Conservation (phyloP, 2,329 filamentous ascomycete species). For the Plenodomus lindquistii region DNA sequence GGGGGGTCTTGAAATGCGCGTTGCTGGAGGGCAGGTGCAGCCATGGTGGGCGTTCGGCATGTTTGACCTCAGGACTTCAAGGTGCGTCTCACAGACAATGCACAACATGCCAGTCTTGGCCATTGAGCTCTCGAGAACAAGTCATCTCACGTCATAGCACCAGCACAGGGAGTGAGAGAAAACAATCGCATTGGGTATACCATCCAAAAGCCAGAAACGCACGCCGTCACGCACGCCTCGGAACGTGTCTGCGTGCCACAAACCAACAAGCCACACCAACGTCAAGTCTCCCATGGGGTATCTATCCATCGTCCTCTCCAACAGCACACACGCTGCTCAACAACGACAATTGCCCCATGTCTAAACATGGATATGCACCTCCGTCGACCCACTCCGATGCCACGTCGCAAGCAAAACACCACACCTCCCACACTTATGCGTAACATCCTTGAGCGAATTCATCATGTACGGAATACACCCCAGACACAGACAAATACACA, state of each 20-base stretch:
- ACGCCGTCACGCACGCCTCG: no score
- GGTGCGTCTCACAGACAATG: no score
- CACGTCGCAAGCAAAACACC: conserved; percentile 52
- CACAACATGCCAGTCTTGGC: no score
- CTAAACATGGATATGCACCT: conserved; percentile 49
- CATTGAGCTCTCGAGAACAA: no score
- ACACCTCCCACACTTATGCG: conserved; percentile 55
- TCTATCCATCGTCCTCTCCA: conserved; percentile 2
- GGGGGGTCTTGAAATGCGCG: not conserved
- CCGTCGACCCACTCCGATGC: conserved; percentile 54
- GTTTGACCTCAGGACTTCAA: not conserved
- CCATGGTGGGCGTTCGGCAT: no score
- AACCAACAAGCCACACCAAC: not conserved
- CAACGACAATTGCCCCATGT: not conserved
- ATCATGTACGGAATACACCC: conserved; percentile 56
- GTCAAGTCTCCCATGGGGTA: not conserved
- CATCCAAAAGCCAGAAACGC: not conserved
- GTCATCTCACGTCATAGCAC: no score
- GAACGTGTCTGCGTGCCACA: not conserved
- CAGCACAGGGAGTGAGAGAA: no score
- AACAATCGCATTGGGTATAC: no score
- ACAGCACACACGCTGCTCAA: not conserved
- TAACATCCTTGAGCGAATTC: conserved; percentile 53
- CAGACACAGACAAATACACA: conserved; percentile 50
- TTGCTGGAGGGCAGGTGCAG: not conserved